Base-by-base conservation (phyloP, 1,284 basidiomycete genomes). In the Boletellus deceptivus region DNA sequence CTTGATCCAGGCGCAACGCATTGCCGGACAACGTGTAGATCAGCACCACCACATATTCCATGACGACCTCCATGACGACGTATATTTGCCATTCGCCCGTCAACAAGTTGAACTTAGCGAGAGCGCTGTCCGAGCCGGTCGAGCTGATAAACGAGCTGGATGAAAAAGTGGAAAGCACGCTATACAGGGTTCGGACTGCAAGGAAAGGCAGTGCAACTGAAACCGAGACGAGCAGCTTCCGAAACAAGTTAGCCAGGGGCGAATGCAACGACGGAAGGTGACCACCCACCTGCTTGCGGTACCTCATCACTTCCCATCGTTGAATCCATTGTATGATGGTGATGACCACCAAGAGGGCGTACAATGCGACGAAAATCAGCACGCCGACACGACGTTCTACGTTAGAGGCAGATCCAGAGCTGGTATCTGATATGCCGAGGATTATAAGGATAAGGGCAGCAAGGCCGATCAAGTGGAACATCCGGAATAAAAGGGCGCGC, bases 161-260 rank as follows among this genome's bases (percentile, higher is more conserved):
- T 36, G 81, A 72, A 37, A 82, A 82, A 63, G 78, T 74, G 38
- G 77, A 71, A 39, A 86, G 71, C 7, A 80, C 70, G 29, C 64
- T 70, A 31, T 70, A 66, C 4, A 70, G 24, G 35, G 79, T 70
- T 35, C 84, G 80, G 31, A 79, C 74, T 11, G 74, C 77, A 36
- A 87, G 70, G 65, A 84, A 79, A 13, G 83, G 82, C 14, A 86
- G 65, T 5, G 79, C 79, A 45, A 70, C 34, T 13, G 78, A 72
- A 42, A 85, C 68, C 17, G 79, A 81, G 20, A 58, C 58, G 43
- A 87, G 49, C 5, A 59, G 42, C 55, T 55, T 24, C 37, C 37
- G 17, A 34, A 40, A 35, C 34, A 6, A 47, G 44, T 56, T 33
- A 55, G 58, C 38, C 44, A 45, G 46, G 13, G 16, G 34, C 46